Conservation (phyloP, 257 asterid species). For the Handroanthus guayacan region DNA sequence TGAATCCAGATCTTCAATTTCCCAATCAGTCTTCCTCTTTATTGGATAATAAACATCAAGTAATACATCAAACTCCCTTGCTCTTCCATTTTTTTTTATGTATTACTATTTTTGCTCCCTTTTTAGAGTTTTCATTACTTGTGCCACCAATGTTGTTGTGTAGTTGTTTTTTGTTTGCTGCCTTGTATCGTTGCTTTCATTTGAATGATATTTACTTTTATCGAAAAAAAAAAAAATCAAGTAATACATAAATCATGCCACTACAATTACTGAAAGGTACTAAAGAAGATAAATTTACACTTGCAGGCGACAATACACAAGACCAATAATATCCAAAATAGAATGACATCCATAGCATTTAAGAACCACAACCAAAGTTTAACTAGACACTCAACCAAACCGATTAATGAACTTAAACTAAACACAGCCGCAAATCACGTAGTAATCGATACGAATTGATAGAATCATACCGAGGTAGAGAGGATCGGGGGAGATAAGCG, state of each 20-base stretch:
- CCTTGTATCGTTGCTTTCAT: too few relatives aligned
- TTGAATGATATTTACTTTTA: too few relatives aligned
- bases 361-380: slow-evolving; percentile 24
- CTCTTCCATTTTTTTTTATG: too few relatives aligned
- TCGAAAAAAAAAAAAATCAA: too few relatives aligned
- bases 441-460: slow-evolving; percentile 8
- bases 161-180: too few relatives aligned
- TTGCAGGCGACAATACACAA: slow-evolving; percentile 13
- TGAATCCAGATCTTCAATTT: slow-evolving; percentile 4
- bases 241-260: background rate
- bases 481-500: slow-evolving; percentile 45
- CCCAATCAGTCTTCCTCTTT: background rate
- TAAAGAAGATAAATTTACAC: slow-evolving; percentile 17
- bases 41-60: too few relatives aligned
- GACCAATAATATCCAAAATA: too few relatives aligned
- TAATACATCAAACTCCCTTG: too few relatives aligned
- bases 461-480: slow-evolving; percentile 49
- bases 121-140: too few relatives aligned
- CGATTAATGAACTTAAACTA: slow-evolving; percentile 17
- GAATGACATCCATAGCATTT: slow-evolving; percentile 18
- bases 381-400: slow-evolving; percentile 21
- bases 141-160: too few relatives aligned
- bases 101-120: too few relatives aligned
- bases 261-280: slow-evolving; percentile 19
- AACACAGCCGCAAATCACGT: slow-evolving; percentile 7